These are phyloP conservation scores for Gloeophyllum trabeum DNA, from an alignment of 768 basidiomycete species.

Conservation along the genomic window DNA sequence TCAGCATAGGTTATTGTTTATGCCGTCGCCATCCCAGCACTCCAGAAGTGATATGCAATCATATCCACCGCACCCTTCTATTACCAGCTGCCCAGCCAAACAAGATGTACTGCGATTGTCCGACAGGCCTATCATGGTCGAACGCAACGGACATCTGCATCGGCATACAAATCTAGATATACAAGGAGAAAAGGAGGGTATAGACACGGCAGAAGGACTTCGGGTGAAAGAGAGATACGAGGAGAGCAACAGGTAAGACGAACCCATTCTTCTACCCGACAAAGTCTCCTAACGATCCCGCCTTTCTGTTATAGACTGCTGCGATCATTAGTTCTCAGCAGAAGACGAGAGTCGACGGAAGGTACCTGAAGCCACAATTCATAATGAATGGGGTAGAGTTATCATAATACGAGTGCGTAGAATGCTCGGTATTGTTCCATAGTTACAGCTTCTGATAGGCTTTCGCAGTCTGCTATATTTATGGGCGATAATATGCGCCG, in stretches of 20 bases:
- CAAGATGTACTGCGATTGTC: no score
- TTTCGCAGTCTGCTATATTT: no score
- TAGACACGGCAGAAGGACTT: constrained; percentile 27
- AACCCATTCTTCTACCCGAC: no score
- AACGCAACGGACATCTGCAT: no score
- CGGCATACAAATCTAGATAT: no score
- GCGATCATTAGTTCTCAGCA: constrained; percentile 53
- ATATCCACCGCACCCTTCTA: neutral
- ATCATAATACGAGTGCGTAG: no score
- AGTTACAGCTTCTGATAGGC: no score
- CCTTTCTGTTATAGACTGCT: constrained; percentile 33
- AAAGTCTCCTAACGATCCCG: constrained; percentile 3
- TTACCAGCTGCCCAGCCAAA: neutral
- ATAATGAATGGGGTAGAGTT: no score
- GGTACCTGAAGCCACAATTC: no score
- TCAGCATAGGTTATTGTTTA: constrained; percentile 46
- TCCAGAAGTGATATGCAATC: neutral
- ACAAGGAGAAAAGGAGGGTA: constrained; percentile 4
- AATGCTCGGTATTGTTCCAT: no score
- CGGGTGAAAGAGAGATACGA: constrained; percentile 52
- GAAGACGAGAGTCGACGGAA: constrained; percentile 31
- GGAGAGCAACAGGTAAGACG: constrained; percentile 55
- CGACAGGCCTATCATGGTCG: no score
- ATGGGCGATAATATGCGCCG: no score
- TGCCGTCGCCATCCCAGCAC: neutral